These are phyloP conservation scores for Neurospora tetrasperma DNA, from an alignment of 495 filamentous ascomycete genomes.

Conservation along the genomic window DNA sequence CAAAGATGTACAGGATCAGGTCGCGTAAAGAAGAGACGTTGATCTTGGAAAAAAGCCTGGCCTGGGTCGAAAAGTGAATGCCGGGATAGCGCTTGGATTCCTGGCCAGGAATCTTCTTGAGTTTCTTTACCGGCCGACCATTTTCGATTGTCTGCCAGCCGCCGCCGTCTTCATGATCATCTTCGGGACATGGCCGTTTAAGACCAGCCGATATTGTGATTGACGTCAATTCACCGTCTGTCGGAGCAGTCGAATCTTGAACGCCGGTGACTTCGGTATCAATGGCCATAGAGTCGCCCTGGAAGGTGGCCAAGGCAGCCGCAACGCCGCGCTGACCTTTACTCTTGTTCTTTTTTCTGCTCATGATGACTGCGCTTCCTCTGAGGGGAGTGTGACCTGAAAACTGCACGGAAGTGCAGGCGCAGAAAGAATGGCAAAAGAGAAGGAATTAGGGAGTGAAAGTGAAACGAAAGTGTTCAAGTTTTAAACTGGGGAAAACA, in stretches of 20 bases:
- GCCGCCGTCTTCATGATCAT: conserved; percentile 20
- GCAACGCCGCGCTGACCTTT: conserved; percentile 6
- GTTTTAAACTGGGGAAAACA: neutral
- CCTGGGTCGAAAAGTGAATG: conserved; percentile 55
- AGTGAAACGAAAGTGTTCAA: neutral
- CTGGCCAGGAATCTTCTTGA: conserved; percentile 46
- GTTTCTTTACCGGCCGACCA: conserved; percentile 38
- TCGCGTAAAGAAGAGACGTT: conserved; percentile 70
- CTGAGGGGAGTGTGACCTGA: neutral
- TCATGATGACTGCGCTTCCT: conserved; percentile 9
- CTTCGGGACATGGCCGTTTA: conserved; percentile 34
- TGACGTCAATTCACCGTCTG: neutral
- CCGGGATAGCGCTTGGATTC: conserved; percentile 58
- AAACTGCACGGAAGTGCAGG: neutral
- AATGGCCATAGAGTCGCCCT: neutral
- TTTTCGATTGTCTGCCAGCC: conserved; percentile 44
- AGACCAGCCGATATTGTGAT: conserved; percentile 18
- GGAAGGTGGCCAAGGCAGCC: conserved; percentile 5
- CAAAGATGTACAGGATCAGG: conserved; percentile 78
- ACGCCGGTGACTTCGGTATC: neutral
- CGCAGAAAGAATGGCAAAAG: neutral
- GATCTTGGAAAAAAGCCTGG: conserved; percentile 61
- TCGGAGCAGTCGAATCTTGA: neutral
- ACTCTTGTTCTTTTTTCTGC: conserved; percentile 20
- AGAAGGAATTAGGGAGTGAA: neutral